A percentile compares a stretch with the other conserved stretches of the same genome.
Conservation (phyloP, 331 rosid genomes). For the Quercus phellos region DNA sequence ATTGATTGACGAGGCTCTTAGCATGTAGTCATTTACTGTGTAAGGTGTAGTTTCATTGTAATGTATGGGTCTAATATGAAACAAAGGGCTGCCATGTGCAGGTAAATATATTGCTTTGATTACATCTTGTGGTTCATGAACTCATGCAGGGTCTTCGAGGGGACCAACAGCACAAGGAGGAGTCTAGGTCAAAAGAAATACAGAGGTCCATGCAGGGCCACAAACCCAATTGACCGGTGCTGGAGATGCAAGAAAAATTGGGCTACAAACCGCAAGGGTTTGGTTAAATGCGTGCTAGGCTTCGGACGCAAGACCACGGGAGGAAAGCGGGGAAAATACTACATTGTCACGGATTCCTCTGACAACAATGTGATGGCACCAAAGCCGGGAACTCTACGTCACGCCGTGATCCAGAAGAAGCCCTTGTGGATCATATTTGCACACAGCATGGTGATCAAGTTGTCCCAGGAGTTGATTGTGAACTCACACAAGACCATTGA, state of each 20-base stretch:
- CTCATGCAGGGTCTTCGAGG: conserved; percentile 6
- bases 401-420: conserved; percentile 31
- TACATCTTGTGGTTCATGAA: not conserved
- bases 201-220: conserved; percentile 45
- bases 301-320: conserved; percentile 63
- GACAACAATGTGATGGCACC: conserved; percentile 42
- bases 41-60: not conserved
- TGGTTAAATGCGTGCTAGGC: conserved; percentile 53
- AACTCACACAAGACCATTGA: conserved; percentile 69
- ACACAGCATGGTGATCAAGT: conserved; percentile 44
- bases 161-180: conserved; percentile 44
- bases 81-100: not conserved
- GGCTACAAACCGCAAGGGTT: conserved; percentile 43
- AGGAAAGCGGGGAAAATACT: conserved; percentile 40
- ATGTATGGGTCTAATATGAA: not conserved
- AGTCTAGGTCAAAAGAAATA: conserved; percentile 12
- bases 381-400: conserved; percentile 55
- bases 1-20: too few relatives aligned
- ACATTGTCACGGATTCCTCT: conserved; percentile 45
- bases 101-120: not conserved
- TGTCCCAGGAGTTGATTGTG: conserved; percentile 43
- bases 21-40: too few relatives aligned
- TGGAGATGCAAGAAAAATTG: conserved; percentile 60
- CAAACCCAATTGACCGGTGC: conserved; percentile 83
- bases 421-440: conserved; percentile 73